Evolutionary conservation across 345 rosid genomes (phyloP).

Genomic region (Clausena lansium): DNA sequence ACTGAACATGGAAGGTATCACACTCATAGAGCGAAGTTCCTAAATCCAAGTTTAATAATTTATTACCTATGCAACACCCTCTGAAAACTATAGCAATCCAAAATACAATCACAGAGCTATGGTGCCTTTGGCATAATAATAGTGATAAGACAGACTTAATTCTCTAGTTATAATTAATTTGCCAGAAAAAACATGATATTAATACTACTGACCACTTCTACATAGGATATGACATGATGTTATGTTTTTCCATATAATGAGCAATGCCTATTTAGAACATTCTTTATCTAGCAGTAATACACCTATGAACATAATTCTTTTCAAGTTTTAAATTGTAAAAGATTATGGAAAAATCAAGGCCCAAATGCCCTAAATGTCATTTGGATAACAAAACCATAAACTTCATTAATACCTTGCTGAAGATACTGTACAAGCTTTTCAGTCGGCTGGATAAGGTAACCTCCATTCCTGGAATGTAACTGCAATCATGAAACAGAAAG

Average conservation of each 20-base stretch:
- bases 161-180: neutral
- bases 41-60: slow-evolving; percentile 5
- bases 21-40: neutral
- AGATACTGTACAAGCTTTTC: slow-evolving; percentile 65
- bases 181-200: neutral
- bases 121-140: neutral
- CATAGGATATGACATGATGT: neutral
- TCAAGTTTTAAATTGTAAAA: slow-evolving; percentile 1
- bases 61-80: neutral
- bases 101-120: neutral
- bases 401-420: slow-evolving; percentile 52
- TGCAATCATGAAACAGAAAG: slow-evolving; percentile 26
- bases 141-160: neutral
- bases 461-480: slow-evolving; percentile 83
- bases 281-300: neutral
- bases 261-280: neutral
- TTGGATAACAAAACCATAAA: slow-evolving; percentile 1
- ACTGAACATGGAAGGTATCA: neutral
- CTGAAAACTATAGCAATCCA: neutral
- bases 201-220: neutral
- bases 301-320: neutral
- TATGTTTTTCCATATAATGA: neutral
- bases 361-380: neutral
- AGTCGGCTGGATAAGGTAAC: slow-evolving; percentile 64
- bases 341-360: neutral